These are phyloP conservation scores for Adansonia digitata DNA, from an alignment of 345 rosid genomes.

Conservation along the genomic window DNA sequence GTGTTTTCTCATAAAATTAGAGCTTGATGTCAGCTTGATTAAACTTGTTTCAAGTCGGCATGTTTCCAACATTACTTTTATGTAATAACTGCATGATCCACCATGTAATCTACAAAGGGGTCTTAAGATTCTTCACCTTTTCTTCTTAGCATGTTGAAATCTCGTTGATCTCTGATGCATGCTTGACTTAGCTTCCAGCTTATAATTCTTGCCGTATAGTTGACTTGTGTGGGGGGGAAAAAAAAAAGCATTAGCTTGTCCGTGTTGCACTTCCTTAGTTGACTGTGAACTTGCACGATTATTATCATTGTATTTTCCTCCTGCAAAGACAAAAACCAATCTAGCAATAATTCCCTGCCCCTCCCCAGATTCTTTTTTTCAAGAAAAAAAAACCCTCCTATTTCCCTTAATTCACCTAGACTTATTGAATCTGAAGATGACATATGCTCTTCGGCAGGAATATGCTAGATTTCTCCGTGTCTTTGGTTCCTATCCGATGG, in stretches of 20 bases:
- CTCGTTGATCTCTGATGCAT: not conserved
- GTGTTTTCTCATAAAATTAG: not conserved
- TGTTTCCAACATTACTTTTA: not conserved
- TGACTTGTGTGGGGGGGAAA: not conserved
- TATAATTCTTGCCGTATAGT: not conserved
- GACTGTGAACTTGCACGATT: not conserved
- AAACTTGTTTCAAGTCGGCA: not conserved
- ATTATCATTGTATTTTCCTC: not conserved
- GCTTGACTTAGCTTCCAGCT: not conserved
- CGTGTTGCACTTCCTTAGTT: not conserved
- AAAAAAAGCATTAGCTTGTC: not conserved
- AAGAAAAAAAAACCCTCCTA: too few relatives aligned
- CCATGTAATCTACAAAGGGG: not conserved
- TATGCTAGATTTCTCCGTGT: constrained; percentile 67
- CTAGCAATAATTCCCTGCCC: not conserved
- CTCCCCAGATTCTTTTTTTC: not conserved
- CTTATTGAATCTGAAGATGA: not conserved
- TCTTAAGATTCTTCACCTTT: not conserved
- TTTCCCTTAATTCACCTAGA: not conserved
- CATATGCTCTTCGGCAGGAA: constrained; percentile 46
- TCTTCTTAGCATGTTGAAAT: not conserved
- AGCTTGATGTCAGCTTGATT: not conserved
- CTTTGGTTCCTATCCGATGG: constrained; percentile 75
- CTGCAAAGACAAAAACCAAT: not conserved
- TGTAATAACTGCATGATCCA: not conserved